Evolutionary conservation across 371 early-diverging fungal species (phyloP).

Genomic region (Mortierella sp.): DNA sequence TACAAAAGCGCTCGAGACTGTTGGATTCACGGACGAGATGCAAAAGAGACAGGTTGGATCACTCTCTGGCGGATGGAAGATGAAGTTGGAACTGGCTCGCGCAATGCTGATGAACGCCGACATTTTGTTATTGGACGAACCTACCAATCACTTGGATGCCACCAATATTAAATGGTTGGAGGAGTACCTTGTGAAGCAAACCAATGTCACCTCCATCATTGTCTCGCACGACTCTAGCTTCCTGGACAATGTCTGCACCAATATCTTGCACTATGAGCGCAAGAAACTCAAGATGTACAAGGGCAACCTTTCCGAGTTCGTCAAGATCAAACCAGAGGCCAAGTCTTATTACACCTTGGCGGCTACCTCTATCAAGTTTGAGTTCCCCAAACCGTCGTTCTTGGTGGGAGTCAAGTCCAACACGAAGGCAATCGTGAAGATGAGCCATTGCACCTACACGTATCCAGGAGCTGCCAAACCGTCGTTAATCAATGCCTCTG

Average conservation of each 20-base stretch:
- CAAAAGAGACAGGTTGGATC: constrained; percentile 71
- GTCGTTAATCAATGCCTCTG: constrained; percentile 64
- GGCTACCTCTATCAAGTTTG: constrained; percentile 68
- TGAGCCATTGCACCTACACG: constrained; percentile 72
- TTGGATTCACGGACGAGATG: constrained; percentile 77
- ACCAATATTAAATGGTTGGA: constrained; percentile 86
- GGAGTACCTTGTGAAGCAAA: constrained; percentile 76
- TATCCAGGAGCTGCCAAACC: constrained; percentile 70
- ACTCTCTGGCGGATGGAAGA: constrained; percentile 92
- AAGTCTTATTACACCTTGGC: constrained; percentile 77
- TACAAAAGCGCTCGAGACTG: constrained; percentile 63
- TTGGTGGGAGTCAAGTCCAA: constrained; percentile 80
- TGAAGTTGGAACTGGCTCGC: constrained; percentile 87
- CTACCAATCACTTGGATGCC: constrained; percentile 92
- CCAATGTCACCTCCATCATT: constrained; percentile 82
- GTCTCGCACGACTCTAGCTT: constrained; percentile 93
- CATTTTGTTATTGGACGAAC: constrained; percentile 90
- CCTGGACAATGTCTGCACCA: constrained; percentile 86
- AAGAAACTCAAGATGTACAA: constrained; percentile 82
- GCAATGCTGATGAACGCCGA: constrained; percentile 89
- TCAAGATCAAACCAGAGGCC: constrained; percentile 80
- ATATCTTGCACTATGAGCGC: constrained; percentile 83
- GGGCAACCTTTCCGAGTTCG: constrained; percentile 88
- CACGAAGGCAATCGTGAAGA: constrained; percentile 76
- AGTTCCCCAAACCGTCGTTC: constrained; percentile 78